Evolutionary conservation across 108 stramenopile genomes (phyloP).

Genomic region (Skeletonema costatum): DNA sequence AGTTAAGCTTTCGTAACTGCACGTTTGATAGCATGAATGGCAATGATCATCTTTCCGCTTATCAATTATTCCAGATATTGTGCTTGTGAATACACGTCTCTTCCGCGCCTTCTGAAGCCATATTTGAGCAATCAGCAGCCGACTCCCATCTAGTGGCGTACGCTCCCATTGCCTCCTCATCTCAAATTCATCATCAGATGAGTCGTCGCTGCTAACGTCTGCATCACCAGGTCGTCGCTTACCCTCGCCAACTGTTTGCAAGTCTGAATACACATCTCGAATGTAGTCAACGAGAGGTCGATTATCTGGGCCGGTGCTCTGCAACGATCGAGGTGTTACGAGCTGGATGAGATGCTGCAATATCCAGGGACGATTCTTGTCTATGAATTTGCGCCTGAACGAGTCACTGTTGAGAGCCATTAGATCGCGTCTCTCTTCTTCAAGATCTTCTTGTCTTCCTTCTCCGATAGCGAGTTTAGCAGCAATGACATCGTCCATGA

Average conservation of each 20-base stretch:
- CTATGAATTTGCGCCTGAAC: conserved; percentile 84
- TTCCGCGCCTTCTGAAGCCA: conserved; percentile 85
- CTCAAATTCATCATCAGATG: conserved; percentile 66
- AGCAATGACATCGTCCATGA: conserved; percentile 87
- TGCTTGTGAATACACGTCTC: conserved; percentile 61
- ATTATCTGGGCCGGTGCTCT: conserved; percentile 55
- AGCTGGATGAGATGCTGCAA: conserved; percentile 86
- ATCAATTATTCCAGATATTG: conserved; percentile 65
- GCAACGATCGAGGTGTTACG: conserved; percentile 72
- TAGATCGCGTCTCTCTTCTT: conserved; percentile 85
- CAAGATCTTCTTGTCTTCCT: conserved; percentile 79
- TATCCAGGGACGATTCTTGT: conserved; percentile 91
- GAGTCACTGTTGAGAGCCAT: conserved; percentile 82
- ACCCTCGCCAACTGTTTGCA: conserved; percentile 80
- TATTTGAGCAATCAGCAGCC: conserved; percentile 67
- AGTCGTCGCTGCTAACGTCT: conserved; percentile 73
- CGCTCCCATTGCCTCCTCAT: conserved; percentile 68
- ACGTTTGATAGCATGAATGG: conserved; percentile 54
- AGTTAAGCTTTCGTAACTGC: conserved; percentile 41
- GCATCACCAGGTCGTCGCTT: conserved; percentile 55
- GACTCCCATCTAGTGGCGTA: conserved; percentile 58
- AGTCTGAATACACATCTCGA: conserved; percentile 76
- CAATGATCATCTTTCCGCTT: conserved; percentile 61
- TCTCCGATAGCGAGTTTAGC: conserved; percentile 91
- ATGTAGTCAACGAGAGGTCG: conserved; percentile 75